phyloP scores from a whole-genome alignment of 1,284 basidiomycete species.

The Cryptococcus deneoformans region DNA sequence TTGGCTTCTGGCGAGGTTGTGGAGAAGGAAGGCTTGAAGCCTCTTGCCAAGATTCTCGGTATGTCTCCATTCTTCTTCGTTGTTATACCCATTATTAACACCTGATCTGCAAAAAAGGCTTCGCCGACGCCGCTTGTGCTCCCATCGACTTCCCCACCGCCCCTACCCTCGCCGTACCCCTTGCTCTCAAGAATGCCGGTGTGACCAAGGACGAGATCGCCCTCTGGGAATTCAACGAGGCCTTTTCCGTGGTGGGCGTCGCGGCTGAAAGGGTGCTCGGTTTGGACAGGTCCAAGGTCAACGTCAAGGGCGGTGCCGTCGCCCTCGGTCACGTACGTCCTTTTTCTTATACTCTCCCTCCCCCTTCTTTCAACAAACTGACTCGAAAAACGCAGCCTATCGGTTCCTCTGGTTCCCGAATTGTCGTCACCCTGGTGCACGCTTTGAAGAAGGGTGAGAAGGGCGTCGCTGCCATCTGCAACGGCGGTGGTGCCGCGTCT shows the following conservation, averaged over 20 bases:
- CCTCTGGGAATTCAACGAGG: slow-evolving; percentile 96
- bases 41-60: slow-evolving; percentile 88
- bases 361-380: too few relatives aligned
- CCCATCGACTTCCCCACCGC: slow-evolving; percentile 95
- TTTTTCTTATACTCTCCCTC: too few relatives aligned
- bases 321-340: slow-evolving; percentile 74
- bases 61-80: too few relatives aligned
- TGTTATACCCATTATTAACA: too few relatives aligned
- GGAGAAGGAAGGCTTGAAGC: slow-evolving; percentile 80
- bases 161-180: slow-evolving; percentile 85
- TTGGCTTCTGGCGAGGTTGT: slow-evolving; percentile 90
- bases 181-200: slow-evolving; percentile 83
- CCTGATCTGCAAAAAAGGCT: slow-evolving; percentile 79
- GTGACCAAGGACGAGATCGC: slow-evolving; percentile 81
- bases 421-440: slow-evolving; percentile 92
- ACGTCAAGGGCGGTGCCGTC: slow-evolving; percentile 90
- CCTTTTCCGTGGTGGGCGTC: slow-evolving; percentile 92
- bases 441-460: slow-evolving; percentile 92
- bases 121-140: slow-evolving; percentile 96
- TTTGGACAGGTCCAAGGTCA: slow-evolving; percentile 84
- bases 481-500: slow-evolving; percentile 91
- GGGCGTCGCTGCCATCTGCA: slow-evolving; percentile 97
- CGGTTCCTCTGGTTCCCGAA: slow-evolving; percentile 92
- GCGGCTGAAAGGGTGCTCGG: slow-evolving; percentile 85
- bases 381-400: slow-evolving; percentile 60